A percentile compares a stretch with the other conserved stretches of the same genome.
Evolutionary conservation across 768 basidiomycete species (phyloP).

Genomic region (Mycena alexandri): DNA sequence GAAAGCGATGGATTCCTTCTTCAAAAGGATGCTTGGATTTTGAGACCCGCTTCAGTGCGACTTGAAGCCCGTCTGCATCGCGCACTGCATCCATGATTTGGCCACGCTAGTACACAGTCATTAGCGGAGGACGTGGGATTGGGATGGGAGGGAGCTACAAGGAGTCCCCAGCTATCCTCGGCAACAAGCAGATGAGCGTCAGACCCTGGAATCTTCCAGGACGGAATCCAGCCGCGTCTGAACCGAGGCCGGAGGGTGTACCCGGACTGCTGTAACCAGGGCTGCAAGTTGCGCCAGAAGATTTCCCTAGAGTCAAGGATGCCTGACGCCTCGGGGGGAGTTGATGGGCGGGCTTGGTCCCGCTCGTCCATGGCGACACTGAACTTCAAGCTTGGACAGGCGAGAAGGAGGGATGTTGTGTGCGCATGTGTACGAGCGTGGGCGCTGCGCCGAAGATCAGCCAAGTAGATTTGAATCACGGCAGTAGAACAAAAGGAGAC

Average conservation of each 20-base stretch:
- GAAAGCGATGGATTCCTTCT: not conserved
- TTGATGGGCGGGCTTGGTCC: not conserved
- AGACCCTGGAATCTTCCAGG: not conserved
- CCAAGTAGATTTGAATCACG: too few species aligned
- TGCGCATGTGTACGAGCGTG: too few species aligned
- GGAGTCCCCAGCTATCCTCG: too few species aligned
- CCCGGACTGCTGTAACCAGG: not conserved
- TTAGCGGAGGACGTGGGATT: too few species aligned
- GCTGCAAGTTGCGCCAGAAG: slow-evolving; percentile 1
- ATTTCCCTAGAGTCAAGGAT: not conserved
- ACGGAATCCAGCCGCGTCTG: not conserved
- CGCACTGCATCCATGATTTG: not conserved
- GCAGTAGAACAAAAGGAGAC: too few species aligned
- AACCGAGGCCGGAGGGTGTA: not conserved
- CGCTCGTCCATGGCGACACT: too few species aligned
- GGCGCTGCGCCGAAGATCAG: too few species aligned
- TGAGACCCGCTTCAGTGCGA: not conserved
- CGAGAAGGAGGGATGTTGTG: too few species aligned
- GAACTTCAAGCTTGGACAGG: too few species aligned
- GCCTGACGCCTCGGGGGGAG: not conserved
- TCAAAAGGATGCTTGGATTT: not conserved
- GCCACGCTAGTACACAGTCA: not conserved
- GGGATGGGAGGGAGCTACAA: too few species aligned
- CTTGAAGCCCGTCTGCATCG: not conserved
- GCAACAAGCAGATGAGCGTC: too few species aligned